These are phyloP conservation scores for Chrysoporthe puriensis DNA, from an alignment of 2,329 filamentous ascomycete species.

Conservation along the genomic window DNA sequence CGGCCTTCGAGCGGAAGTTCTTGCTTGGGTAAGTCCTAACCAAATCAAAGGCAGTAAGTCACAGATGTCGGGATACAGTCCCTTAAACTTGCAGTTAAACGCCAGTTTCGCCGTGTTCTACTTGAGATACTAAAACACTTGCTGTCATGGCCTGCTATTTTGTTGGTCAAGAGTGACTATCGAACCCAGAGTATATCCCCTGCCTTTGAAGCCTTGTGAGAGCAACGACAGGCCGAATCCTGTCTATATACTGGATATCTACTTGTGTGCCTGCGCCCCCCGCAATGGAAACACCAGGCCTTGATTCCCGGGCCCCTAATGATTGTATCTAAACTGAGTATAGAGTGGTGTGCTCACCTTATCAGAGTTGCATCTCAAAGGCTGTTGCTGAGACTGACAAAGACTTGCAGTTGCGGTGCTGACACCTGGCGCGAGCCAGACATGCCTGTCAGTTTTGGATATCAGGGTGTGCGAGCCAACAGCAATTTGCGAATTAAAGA, in stretches of 20 bases:
- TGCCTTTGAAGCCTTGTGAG: background rate
- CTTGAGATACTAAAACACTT: background rate
- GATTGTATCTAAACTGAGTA: background rate
- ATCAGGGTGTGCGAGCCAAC: background rate
- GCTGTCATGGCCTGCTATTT: background rate
- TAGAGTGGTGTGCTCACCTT: background rate
- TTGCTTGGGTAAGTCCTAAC: too few species aligned
- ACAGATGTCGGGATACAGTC: background rate
- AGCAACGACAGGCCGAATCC: background rate
- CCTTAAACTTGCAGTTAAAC: background rate
- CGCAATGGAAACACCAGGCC: background rate
- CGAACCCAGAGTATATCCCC: too few species aligned
- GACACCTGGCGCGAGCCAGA: background rate
- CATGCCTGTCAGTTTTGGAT: background rate
- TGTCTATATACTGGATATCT: background rate
- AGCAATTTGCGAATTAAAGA: too few species aligned
- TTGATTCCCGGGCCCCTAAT: background rate
- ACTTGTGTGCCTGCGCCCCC: background rate
- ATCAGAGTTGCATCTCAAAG: background rate
- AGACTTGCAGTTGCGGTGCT: background rate
- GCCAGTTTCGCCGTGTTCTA: conserved; percentile 1
- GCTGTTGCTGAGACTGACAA: conserved; percentile 2
- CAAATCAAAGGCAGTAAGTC: background rate
- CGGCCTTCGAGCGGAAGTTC: too few species aligned
- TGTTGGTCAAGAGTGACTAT: too few species aligned